A percentile compares a stretch with the other conserved stretches of the same genome.
Evolutionary conservation across 345 rosid genomes (phyloP).

Genomic region (Heritiera littoralis): DNA sequence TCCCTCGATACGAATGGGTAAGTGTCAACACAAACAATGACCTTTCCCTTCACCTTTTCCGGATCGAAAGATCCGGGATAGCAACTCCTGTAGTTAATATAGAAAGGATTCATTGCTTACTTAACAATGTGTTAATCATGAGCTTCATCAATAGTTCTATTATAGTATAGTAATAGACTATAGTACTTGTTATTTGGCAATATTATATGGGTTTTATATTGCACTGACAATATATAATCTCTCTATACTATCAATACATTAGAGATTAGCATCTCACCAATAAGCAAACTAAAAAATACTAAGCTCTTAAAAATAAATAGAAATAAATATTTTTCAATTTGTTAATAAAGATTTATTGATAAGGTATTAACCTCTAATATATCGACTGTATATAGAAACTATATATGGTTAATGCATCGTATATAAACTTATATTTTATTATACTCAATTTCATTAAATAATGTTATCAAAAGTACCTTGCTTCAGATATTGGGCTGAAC

Average conservation of each 20-base stretch:
- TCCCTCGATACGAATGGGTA: conserved; percentile 34
- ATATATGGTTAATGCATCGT: too few species aligned
- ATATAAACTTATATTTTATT: neutral
- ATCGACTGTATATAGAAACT: too few species aligned
- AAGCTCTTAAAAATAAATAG: too few species aligned
- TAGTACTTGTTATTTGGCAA: neutral
- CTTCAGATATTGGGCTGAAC: conserved; percentile 52
- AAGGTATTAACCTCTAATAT: too few species aligned
- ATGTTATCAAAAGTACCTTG: conserved; percentile 41
- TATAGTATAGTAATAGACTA: neutral
- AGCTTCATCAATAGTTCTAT: neutral
- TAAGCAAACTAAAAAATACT: too few species aligned
- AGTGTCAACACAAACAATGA: conserved; percentile 55
- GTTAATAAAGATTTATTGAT: too few species aligned
- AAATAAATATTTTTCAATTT: too few species aligned
- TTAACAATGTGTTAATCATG: neutral
- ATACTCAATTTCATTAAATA: neutral
- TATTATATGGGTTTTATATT: neutral
- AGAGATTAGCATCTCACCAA: too few species aligned
- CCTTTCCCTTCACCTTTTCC: conserved; percentile 57
- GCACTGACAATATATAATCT: too few species aligned
- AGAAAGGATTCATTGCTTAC: neutral
- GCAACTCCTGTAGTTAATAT: conserved; percentile 49
- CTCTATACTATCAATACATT: too few species aligned
- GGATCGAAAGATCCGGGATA: conserved; percentile 67